phyloP scores from a whole-genome alignment of 306 rosid genomes.

The Hippophae rhamnoides region DNA sequence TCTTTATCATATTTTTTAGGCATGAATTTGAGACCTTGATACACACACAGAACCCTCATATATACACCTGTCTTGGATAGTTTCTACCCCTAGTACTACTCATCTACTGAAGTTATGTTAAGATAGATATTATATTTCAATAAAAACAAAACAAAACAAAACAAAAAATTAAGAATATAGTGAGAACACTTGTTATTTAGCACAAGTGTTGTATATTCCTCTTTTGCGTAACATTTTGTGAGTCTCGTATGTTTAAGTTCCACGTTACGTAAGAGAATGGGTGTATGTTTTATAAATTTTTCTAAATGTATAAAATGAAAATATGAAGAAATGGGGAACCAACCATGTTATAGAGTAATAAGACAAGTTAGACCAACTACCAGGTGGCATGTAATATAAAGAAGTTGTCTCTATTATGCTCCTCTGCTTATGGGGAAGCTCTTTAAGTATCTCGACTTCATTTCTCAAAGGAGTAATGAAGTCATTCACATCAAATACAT shows the following conservation, averaged over 20 bases:
- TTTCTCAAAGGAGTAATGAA: conserved; percentile 65
- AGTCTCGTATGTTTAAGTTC: neutral
- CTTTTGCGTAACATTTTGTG: no score
- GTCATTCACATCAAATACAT: conserved; percentile 67
- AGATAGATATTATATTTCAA: no score
- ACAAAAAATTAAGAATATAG: no score
- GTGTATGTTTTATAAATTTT: neutral
- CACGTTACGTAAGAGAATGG: neutral
- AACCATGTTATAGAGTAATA: no score
- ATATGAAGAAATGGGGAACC: conserved; percentile 27
- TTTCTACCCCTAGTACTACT: no score
- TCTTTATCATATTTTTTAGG: neutral
- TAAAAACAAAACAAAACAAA: no score
- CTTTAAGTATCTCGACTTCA: conserved; percentile 56
- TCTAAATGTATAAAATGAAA: neutral
- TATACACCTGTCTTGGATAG: no score
- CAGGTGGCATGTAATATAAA: conserved; percentile 48
- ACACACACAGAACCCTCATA: no score
- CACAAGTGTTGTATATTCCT: no score
- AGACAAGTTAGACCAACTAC: conserved; percentile 50
- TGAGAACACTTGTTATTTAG: no score
- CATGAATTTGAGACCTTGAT: neutral
- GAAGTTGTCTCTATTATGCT: conserved; percentile 32
- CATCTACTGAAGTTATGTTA: no score
- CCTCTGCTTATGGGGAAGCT: conserved; percentile 47